Evolutionary conservation across 441 rosid species (phyloP).

Genomic region (Breynia disticha): DNA sequence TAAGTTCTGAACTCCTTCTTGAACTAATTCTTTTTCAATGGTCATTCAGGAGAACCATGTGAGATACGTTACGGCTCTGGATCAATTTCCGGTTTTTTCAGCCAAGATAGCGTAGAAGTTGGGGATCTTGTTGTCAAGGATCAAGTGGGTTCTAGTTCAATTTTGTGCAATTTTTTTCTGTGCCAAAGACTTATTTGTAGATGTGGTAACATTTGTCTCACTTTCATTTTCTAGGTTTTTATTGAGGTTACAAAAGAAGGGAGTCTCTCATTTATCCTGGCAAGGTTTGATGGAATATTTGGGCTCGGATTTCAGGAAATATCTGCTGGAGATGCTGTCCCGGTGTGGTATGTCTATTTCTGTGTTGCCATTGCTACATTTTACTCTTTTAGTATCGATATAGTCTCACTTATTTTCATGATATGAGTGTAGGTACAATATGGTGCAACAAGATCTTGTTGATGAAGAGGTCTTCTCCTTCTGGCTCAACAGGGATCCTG

Average conservation of each 20-base stretch:
- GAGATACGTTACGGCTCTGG: slow-evolving; percentile 66
- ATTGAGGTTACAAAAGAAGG: slow-evolving; percentile 64
- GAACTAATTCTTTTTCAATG: slow-evolving; percentile 6
- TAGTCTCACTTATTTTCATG: slow-evolving; percentile 8
- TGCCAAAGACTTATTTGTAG: no score
- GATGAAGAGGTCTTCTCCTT: slow-evolving; percentile 55
- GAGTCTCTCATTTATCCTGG: slow-evolving; percentile 42
- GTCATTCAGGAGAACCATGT: slow-evolving; percentile 42
- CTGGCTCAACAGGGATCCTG: slow-evolving; percentile 59
- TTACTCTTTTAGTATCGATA: background rate
- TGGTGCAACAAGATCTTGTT: slow-evolving; percentile 51
- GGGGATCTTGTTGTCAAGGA: slow-evolving; percentile 55
- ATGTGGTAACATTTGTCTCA: background rate
- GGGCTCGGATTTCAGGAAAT: slow-evolving; percentile 85
- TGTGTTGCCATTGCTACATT: background rate
- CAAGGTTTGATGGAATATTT: slow-evolving; percentile 70
- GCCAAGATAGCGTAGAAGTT: slow-evolving; percentile 63
- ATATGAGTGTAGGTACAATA: slow-evolving; percentile 49
- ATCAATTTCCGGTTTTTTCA: slow-evolving; percentile 62
- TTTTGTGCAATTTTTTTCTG: no score
- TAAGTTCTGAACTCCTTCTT: slow-evolving; percentile 1
- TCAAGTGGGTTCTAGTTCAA: slow-evolving; percentile 36
- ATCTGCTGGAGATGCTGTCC: slow-evolving; percentile 56
- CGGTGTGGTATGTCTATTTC: slow-evolving; percentile 44
- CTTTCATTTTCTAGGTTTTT: slow-evolving; percentile 36